phyloP scores from a whole-genome alignment of 2,329 filamentous ascomycete genomes.

The Cladosporium sp. region DNA sequence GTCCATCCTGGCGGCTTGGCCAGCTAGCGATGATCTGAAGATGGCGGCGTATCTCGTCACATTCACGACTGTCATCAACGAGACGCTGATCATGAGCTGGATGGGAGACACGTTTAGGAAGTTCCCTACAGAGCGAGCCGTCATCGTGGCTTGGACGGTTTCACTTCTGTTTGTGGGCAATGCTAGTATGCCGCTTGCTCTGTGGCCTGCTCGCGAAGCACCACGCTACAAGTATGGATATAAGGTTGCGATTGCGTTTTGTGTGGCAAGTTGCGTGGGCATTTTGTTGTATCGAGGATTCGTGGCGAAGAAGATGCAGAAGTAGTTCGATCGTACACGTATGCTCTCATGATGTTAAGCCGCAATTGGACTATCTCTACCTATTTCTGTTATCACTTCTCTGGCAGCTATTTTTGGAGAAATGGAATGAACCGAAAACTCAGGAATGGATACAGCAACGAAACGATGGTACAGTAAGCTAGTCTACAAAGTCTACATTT shows the following conservation, averaged over 20 bases:
- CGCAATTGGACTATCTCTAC: no score
- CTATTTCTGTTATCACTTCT: no score
- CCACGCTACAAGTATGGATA: slow-evolving; percentile 8
- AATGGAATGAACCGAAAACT: no score
- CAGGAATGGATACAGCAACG: background rate
- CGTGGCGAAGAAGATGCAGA: background rate
- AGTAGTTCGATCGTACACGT: background rate
- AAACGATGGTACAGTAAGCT: background rate
- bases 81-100: slow-evolving; percentile 9
- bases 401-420: no score
- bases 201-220: slow-evolving; percentile 7
- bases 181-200: slow-evolving; percentile 5
- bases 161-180: slow-evolving; percentile 9
- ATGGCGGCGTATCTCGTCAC: slow-evolving; percentile 1
- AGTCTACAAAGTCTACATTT: background rate
- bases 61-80: slow-evolving; percentile 4
- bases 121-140: slow-evolving; percentile 1
- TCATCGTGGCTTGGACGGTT: slow-evolving; percentile 7
- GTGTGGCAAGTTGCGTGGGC: slow-evolving; percentile 7
- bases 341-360: background rate
- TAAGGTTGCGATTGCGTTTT: slow-evolving; percentile 5
- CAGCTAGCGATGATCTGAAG: background rate
- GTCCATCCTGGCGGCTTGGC: background rate
- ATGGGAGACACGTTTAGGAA: slow-evolving; percentile 6
- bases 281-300: background rate